These are phyloP conservation scores for Stenocarpella maydis DNA, from an alignment of 2,329 filamentous ascomycete species.

Conservation along the genomic window DNA sequence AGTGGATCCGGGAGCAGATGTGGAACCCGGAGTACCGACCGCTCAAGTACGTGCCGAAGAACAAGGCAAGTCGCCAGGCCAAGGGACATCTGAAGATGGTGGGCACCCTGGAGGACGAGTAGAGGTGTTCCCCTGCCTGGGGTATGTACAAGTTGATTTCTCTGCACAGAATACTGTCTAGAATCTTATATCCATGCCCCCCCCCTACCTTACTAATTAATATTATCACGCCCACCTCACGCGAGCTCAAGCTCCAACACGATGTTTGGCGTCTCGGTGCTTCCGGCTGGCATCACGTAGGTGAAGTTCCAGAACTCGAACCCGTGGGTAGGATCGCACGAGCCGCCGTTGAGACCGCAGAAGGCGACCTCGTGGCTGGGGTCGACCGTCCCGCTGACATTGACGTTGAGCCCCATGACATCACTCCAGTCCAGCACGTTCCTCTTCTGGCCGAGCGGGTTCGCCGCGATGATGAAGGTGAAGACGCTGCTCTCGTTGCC, in stretches of 20 bases:
- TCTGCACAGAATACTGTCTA: background rate
- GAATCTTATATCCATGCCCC: background rate
- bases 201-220: no score
- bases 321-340: conserved; percentile 43
- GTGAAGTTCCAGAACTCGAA: conserved; percentile 59
- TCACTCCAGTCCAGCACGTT: conserved; percentile 57
- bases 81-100: conserved; percentile 65
- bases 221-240: background rate
- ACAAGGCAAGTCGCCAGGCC: conserved; percentile 63
- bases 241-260: conserved; percentile 35
- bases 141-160: background rate
- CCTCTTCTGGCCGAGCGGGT: conserved; percentile 46
- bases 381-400: conserved; percentile 54
- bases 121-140: background rate
- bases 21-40: conserved; percentile 77
- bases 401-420: conserved; percentile 56
- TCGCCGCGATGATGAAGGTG: conserved; percentile 58
- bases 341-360: conserved; percentile 50
- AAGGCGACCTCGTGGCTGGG: conserved; percentile 51
- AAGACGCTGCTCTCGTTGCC: conserved; percentile 60
- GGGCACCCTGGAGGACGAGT: conserved; percentile 46
- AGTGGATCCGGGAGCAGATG: conserved; percentile 83
- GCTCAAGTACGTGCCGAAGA: conserved; percentile 63
- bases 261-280: conserved; percentile 38
- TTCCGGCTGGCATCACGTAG: conserved; percentile 48